Conservation (phyloP, 352 stramenopile species). For the Globisporangium cylindrosporum region DNA sequence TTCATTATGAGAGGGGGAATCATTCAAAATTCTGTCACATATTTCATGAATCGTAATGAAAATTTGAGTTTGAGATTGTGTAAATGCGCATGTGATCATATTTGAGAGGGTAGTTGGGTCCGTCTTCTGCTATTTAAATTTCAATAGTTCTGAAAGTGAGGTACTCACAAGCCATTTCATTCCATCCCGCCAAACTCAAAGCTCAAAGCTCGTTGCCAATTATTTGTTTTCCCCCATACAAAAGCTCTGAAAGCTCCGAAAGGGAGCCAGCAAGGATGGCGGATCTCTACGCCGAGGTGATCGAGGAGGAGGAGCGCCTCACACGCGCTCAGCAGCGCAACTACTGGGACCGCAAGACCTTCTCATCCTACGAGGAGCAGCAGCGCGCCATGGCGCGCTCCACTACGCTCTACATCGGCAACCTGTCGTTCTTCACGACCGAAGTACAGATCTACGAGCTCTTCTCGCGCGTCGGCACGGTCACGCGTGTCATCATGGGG, state of each 20-base stretch:
- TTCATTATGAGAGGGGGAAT: too few species aligned
- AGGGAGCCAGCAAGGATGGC: slow-evolving; percentile 26
- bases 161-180: not conserved
- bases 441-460: slow-evolving; percentile 94
- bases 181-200: not conserved
- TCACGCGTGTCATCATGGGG: slow-evolving; percentile 94
- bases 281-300: slow-evolving; percentile 39
- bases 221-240: slow-evolving; percentile 6
- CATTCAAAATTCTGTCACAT: not conserved
- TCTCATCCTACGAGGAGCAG: slow-evolving; percentile 90
- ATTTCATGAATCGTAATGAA: not conserved
- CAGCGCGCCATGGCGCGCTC: slow-evolving; percentile 90
- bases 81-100: not conserved
- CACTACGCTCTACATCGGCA: slow-evolving; percentile 96
- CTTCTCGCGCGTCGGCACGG: slow-evolving; percentile 92
- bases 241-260: not conserved
- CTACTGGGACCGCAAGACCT: slow-evolving; percentile 96
- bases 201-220: not conserved
- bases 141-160: not conserved
- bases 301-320: slow-evolving; percentile 61
- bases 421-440: slow-evolving; percentile 96
- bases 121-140: not conserved
- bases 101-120: not conserved
- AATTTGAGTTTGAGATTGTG: not conserved
- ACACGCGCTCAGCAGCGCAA: slow-evolving; percentile 70